These are phyloP conservation scores for Paradendryphiella salina DNA, from an alignment of 2,329 filamentous ascomycete species.

Conservation along the genomic window DNA sequence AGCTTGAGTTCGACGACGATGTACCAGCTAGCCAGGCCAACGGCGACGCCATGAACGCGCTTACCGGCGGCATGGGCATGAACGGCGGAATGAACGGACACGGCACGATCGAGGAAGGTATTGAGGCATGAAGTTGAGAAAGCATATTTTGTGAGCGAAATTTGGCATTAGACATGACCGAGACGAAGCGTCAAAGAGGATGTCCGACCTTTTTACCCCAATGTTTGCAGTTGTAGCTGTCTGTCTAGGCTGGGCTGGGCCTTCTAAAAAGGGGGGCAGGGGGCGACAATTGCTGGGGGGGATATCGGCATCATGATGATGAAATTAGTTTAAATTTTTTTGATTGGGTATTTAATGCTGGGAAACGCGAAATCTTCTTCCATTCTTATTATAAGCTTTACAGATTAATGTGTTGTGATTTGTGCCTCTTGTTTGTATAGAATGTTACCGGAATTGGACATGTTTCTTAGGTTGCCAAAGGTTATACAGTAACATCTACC, in stretches of 20 bases:
- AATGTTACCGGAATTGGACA: too few species aligned
- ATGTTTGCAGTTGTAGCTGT: constrained; percentile 10
- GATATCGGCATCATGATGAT: background rate
- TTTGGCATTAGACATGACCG: constrained; percentile 17
- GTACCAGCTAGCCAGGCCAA: constrained; percentile 21
- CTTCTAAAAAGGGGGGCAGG: constrained; percentile 1
- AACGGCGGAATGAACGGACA: constrained; percentile 23
- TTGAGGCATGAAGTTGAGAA: constrained; percentile 19
- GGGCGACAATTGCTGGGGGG: background rate
- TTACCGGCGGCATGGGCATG: constrained; percentile 17
- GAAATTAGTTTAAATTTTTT: background rate
- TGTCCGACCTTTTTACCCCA: background rate
- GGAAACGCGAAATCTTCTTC: constrained; percentile 6
- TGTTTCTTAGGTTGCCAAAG: too few species aligned
- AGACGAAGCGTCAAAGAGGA: constrained; percentile 5
- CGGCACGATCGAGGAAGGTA: constrained; percentile 24
- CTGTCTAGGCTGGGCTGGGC: constrained; percentile 9
- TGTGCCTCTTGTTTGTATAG: background rate
- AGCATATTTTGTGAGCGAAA: constrained; percentile 15
- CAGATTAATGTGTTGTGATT: background rate
- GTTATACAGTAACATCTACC: too few species aligned
- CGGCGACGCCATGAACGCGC: constrained; percentile 27
- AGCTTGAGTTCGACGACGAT: constrained; percentile 61
- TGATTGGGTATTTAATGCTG: constrained; percentile 16
- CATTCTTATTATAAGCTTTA: background rate